phyloP scores from a whole-genome alignment of 768 basidiomycete genomes.

The Rhodotorula diobovata region DNA sequence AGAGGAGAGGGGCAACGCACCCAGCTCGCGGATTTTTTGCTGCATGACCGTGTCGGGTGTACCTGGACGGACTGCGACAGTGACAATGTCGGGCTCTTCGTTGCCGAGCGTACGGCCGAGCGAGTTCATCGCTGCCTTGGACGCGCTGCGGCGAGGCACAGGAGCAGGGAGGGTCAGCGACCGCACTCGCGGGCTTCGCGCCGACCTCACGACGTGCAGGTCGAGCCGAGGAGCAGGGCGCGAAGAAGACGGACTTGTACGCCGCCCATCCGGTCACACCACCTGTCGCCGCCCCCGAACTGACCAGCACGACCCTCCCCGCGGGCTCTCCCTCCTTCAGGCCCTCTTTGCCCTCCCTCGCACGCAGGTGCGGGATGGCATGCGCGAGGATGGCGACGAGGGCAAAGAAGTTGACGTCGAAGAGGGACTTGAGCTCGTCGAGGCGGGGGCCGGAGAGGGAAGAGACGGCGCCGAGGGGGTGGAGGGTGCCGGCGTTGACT shows the following conservation, averaged over 20 bases:
- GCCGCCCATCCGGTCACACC: conserved; percentile 65
- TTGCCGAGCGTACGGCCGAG: conserved; percentile 73
- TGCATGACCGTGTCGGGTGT: conserved; percentile 74
- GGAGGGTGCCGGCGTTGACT: conserved; percentile 69
- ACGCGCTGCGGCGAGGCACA: no score
- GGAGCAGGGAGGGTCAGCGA: conserved; percentile 39
- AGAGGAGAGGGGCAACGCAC: conserved; percentile 1
- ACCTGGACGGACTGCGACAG: conserved; percentile 78
- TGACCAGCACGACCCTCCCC: conserved; percentile 67
- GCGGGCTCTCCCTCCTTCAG: neutral
- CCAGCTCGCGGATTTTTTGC: conserved; percentile 37
- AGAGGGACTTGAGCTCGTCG: conserved; percentile 46
- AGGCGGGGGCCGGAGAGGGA: conserved; percentile 43
- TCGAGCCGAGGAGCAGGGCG: neutral
- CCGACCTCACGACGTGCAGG: no score
- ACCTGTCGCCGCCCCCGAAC: conserved; percentile 75
- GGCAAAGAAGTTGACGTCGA: conserved; percentile 86
- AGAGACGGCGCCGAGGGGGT: conserved; percentile 60
- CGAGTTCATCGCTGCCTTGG: conserved; percentile 85
- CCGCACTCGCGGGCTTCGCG: neutral
- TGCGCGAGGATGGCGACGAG: conserved; percentile 65
- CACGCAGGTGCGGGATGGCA: conserved; percentile 65
- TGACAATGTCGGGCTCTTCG: conserved; percentile 72
- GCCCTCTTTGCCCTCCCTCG: conserved; percentile 49
- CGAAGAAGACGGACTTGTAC: conserved; percentile 34